Conservation (phyloP, 306 rosid genomes). For the Gynostemma pentaphyllum region DNA sequence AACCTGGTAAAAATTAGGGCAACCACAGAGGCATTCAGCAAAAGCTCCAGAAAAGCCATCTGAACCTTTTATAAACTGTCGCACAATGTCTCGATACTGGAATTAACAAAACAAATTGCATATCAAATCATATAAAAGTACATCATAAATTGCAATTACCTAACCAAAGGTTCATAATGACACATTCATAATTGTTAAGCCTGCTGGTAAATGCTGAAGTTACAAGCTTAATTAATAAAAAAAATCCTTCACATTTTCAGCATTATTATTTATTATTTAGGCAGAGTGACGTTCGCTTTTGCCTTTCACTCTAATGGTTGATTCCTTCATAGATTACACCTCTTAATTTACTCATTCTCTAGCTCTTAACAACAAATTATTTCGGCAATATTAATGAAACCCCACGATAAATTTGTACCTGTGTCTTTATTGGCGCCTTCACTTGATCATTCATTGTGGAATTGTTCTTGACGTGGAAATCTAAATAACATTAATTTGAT, state of each 20-base stretch:
- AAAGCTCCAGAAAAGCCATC: conserved; percentile 89
- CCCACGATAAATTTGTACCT: no score
- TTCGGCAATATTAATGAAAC: no score
- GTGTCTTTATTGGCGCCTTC: no score
- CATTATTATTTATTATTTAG: not conserved
- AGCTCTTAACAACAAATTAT: not conserved
- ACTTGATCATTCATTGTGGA: no score
- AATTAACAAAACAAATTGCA: conserved; percentile 18
- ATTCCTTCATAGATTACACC: not conserved
- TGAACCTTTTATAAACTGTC: conserved; percentile 92
- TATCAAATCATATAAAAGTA: conserved; percentile 2
- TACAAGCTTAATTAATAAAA: not conserved
- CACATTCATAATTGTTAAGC: not conserved
- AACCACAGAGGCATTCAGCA: conserved; percentile 91
- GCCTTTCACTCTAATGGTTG: not conserved
- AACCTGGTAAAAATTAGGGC: conserved; percentile 94
- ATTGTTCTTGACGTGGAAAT: no score
- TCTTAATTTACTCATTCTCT: not conserved
- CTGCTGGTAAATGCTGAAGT: not conserved
- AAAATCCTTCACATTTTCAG: not conserved
- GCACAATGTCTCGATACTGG: conserved; percentile 84
- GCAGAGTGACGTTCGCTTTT: not conserved
- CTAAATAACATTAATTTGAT: no score
- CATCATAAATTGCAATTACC: not conserved
- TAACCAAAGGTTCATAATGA: not conserved